Percentiles rank a stretch among this genome's conserved stretches.
Conservation (phyloP, 1,284 basidiomycete genomes). For the Cutaneotrichosporon sp. region DNA sequence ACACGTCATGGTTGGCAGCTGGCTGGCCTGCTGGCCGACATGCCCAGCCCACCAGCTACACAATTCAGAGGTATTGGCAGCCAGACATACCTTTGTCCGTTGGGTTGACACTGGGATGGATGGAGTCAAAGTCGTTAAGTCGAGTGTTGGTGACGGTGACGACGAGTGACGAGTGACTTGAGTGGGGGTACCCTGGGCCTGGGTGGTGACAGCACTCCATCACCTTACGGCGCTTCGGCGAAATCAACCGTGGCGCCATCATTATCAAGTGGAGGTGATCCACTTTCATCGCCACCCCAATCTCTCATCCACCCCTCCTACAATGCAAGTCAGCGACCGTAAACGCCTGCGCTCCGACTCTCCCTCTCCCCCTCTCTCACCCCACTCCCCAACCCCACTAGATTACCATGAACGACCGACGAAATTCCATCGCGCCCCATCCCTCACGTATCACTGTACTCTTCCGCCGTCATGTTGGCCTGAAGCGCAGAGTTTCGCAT, state of each 20-base stretch:
- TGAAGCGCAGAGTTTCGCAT: conserved; percentile 62
- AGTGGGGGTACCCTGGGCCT: neutral
- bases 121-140: neutral
- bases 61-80: neutral
- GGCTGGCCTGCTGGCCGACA: neutral
- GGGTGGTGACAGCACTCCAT: neutral
- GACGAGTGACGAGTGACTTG: neutral
- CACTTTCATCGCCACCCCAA: neutral
- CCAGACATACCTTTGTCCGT: neutral
- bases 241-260: conserved; percentile 2
- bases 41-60: too few species aligned
- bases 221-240: conserved; percentile 9
- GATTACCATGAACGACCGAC: conserved; percentile 4
- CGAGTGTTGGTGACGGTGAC: conserved; percentile 8
- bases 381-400: neutral
- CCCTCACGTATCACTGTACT: conserved; percentile 60
- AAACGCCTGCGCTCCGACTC: conserved; percentile 15
- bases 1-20: neutral
- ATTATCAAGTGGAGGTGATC: conserved; percentile 11
- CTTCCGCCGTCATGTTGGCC: conserved; percentile 79
- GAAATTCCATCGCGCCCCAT: conserved; percentile 33
- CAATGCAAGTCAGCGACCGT: neutral
- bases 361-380: neutral
- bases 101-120: neutral
- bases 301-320: too few species aligned